Evolutionary conservation across 2,329 filamentous ascomycete species (phyloP), one percentile per base, ranked within the genome.

Genomic region (Neonectria coccinea): DNA sequence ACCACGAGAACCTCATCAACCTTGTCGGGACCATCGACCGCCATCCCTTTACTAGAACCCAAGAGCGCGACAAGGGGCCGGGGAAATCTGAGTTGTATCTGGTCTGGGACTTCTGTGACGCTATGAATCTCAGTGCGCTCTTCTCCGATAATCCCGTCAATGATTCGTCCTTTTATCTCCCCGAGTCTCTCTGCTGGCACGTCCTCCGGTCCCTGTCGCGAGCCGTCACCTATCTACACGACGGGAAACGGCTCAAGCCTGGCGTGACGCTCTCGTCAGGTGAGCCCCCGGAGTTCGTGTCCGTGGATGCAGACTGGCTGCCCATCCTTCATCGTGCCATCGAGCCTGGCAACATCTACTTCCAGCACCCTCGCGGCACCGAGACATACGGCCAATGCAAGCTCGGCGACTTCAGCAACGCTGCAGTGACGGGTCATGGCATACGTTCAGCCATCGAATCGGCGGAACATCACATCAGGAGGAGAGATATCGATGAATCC

Each of bases 121-220:
- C 81, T 5, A 84, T 84, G 36, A 83, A 78, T 44, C 79, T 88
- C 39, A 77, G 78, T 25, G 78, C 78, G 31, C 67, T 87, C 11
- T 75, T 85, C 22, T 50, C 75, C 2, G 70, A 75, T 16, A 67
- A 75, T 27, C 68, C 65, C 5, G 64, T 69, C 16, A 63, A 59
- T 2, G 31, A 65, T 31, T 16, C 66, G 6, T 44, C 59, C 5
- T 73, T 71, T 12, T 84, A 83, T 66, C 71, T 86, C 12, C 85
- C 85, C 0, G 86, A 88, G 68, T 78, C 79, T 2, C 76, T 88
- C 12, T 85, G 85, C 66, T 88, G 86, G 86, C 85, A 88, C 69
- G 85, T 88, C 9, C 77, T 84, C 12, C 72, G 78, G 11, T 83
- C 81, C 8, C 73, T 87, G 51, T 74, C 83, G 14, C 78, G 79